Conservation (phyloP, 768 basidiomycete genomes). For the Podaxis mareebaensis region DNA sequence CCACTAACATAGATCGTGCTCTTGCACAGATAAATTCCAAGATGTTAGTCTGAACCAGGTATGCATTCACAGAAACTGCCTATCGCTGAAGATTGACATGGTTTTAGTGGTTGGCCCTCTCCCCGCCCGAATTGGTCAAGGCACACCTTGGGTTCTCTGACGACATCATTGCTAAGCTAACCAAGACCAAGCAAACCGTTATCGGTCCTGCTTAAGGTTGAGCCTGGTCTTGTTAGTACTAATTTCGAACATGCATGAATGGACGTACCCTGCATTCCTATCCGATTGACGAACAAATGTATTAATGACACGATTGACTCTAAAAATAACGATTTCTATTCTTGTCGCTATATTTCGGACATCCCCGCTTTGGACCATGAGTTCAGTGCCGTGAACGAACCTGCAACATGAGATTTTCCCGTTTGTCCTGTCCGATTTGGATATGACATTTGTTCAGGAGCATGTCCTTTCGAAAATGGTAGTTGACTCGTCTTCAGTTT, state of each 20-base stretch:
- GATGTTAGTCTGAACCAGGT: conserved; percentile 22
- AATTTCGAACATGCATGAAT: background rate
- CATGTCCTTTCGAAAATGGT: background rate
- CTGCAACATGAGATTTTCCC: background rate
- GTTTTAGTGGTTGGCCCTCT: conserved; percentile 42
- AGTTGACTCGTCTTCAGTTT: background rate
- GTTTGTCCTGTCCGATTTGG: background rate
- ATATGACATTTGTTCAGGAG: background rate
- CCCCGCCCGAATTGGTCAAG: conserved; percentile 41
- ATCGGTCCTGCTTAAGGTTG: conserved; percentile 25
- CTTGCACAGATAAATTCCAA: conserved; percentile 17
- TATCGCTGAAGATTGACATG: background rate
- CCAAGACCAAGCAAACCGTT: conserved; percentile 39
- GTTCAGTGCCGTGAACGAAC: background rate
- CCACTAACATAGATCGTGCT: background rate
- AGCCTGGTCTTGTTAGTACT: background rate
- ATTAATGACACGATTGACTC: conserved; percentile 2
- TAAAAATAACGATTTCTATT: conserved; percentile 15
- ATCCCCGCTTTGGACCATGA: background rate
- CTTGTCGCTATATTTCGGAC: background rate
- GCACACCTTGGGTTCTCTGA: conserved; percentile 40
- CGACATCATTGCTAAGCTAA: conserved; percentile 32
- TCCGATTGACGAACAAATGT: background rate
- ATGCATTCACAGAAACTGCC: background rate
- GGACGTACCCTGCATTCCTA: conserved; percentile 4